Percentiles rank a stretch among this genome's conserved stretches.
phyloP scores from a whole-genome alignment of 2,329 filamentous ascomycete species.

The Hypoxylon sp. region DNA sequence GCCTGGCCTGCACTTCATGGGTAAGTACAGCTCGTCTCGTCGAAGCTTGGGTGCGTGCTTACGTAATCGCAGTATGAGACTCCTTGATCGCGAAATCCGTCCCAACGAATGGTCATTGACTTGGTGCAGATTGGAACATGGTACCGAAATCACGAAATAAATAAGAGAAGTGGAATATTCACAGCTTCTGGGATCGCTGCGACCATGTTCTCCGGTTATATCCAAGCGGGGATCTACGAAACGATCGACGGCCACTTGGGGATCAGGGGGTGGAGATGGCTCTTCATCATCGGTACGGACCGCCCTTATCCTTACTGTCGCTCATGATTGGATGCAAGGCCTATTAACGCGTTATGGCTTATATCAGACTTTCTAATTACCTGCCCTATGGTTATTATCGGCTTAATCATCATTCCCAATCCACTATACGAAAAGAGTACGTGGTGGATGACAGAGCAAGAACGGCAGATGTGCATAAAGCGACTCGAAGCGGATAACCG shows the following conservation, averaged over 20 bases:
- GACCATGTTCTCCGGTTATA: slow-evolving; percentile 64
- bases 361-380: slow-evolving; percentile 41
- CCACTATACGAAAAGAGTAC: slow-evolving; percentile 51
- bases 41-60: not conserved
- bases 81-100: not conserved
- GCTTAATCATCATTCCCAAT: slow-evolving; percentile 42
- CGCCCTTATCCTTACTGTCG: slow-evolving; percentile 43
- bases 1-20: slow-evolving; percentile 48
- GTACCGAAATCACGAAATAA: slow-evolving; percentile 55
- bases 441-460: slow-evolving; percentile 53
- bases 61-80: slow-evolving; percentile 21
- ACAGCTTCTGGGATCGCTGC: slow-evolving; percentile 63
- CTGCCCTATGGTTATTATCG: slow-evolving; percentile 39
- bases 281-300: slow-evolving; percentile 65
- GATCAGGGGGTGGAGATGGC: slow-evolving; percentile 62
- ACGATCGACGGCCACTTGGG: slow-evolving; percentile 62
- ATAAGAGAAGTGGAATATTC: slow-evolving; percentile 64
- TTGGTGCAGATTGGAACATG: slow-evolving; percentile 50
- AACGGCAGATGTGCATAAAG: slow-evolving; percentile 54
- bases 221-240: slow-evolving; percentile 64
- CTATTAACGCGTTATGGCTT: not conserved
- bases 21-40: slow-evolving; percentile 1
- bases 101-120: not conserved
- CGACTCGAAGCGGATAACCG: slow-evolving; percentile 46
- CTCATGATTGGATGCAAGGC: not conserved